phyloP scores from a whole-genome alignment of 805 yeast species.

The Yamadazyma kitorensis region DNA sequence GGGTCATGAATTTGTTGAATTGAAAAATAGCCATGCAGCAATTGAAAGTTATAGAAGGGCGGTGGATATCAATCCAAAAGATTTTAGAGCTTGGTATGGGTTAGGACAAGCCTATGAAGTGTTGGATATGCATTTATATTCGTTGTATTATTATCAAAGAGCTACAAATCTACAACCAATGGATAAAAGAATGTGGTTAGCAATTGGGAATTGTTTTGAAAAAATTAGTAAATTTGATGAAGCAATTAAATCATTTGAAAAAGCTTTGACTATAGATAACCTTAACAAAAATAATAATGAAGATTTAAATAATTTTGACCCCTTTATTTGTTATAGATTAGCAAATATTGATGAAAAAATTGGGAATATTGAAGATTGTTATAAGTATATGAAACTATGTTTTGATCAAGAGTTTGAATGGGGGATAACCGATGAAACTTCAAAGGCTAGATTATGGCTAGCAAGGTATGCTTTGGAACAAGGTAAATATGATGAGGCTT shows the following conservation, averaged over 20 bases:
- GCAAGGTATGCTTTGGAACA: constrained; percentile 63
- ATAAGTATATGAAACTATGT: constrained; percentile 63
- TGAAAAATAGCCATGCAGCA: constrained; percentile 96
- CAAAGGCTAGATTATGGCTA: constrained; percentile 83
- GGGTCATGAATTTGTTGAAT: constrained; percentile 98
- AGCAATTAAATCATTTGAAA: constrained; percentile 75
- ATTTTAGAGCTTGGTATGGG: constrained; percentile 98
- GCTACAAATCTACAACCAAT: constrained; percentile 86
- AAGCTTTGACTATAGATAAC: constrained; percentile 64
- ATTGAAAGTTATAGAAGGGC: constrained; percentile 94
- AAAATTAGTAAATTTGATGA: constrained; percentile 68
- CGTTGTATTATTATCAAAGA: constrained; percentile 86
- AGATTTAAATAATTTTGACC: constrained; percentile 23
- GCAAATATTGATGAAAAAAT: constrained; percentile 64
- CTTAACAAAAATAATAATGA: constrained; percentile 17
- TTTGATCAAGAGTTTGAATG: constrained; percentile 61
- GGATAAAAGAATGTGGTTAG: constrained; percentile 96
- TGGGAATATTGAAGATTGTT: constrained; percentile 52
- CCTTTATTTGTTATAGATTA: constrained; percentile 58
- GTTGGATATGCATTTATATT: constrained; percentile 89
- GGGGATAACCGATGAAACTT: constrained; percentile 68
- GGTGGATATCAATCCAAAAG: constrained; percentile 82
- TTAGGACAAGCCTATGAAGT: constrained; percentile 98
- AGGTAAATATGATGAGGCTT: constrained; percentile 64
- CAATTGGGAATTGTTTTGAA: constrained; percentile 85